Conservation (phyloP, 2,329 filamentous ascomycete genomes). For the Arthrobotrys sphaeroides region DNA sequence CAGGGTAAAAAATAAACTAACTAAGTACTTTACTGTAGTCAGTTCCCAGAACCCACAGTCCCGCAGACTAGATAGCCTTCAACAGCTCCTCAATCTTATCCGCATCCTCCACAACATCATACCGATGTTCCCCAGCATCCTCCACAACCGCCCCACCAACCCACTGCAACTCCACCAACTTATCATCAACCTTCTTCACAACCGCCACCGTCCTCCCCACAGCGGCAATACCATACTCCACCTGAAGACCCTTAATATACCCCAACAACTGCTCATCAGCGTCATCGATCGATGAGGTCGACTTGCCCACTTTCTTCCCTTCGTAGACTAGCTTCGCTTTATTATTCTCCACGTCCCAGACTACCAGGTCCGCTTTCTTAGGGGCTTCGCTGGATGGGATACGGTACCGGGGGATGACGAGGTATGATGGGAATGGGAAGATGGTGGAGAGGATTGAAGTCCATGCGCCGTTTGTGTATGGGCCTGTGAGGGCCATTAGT, state of each 20-base stretch:
- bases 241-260: constrained; percentile 36
- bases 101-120: constrained; percentile 42
- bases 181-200: constrained; percentile 36
- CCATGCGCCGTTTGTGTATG: constrained; percentile 52
- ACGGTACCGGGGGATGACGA: constrained; percentile 45
- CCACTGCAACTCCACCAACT: constrained; percentile 49
- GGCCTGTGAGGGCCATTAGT: constrained; percentile 37
- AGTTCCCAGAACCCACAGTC: not conserved
- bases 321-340: constrained; percentile 44
- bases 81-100: constrained; percentile 39
- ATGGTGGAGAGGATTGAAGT: constrained; percentile 45
- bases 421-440: constrained; percentile 40
- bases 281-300: constrained; percentile 44
- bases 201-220: constrained; percentile 36
- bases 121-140: constrained; percentile 32
- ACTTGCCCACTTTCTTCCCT: constrained; percentile 50
- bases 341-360: constrained; percentile 42
- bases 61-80: constrained; percentile 14
- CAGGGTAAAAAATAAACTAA: no score
- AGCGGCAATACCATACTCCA: constrained; percentile 41
- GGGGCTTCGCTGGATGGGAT: constrained; percentile 7
- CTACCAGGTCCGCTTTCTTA: constrained; percentile 41
- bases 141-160: constrained; percentile 20
- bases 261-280: constrained; percentile 43
- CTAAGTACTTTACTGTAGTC: no score